Conservation (phyloP, 805 yeast genomes). For the Tetrapisispora taiwanensis region DNA sequence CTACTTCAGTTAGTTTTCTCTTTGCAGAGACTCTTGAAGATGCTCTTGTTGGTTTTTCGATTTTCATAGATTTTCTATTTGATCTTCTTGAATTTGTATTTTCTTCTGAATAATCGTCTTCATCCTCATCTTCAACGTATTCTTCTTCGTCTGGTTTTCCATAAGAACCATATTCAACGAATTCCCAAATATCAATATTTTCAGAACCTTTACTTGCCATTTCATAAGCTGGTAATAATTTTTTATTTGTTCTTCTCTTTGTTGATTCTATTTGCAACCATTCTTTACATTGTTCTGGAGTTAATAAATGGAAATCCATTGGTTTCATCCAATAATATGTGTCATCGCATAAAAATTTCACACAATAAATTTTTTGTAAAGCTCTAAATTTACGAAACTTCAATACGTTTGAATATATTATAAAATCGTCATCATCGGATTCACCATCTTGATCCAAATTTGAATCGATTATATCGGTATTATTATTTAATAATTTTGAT, state of each 20-base stretch:
- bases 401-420: slow-evolving; percentile 17
- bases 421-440: slow-evolving; percentile 11
- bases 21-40: slow-evolving; percentile 21
- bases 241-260: slow-evolving; percentile 40
- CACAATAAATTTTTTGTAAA: slow-evolving; percentile 19
- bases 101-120: slow-evolving; percentile 18
- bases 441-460: slow-evolving; percentile 3
- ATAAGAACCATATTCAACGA: slow-evolving; percentile 28
- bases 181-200: slow-evolving; percentile 26
- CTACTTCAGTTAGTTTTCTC: slow-evolving; percentile 23
- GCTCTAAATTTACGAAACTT: slow-evolving; percentile 18
- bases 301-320: slow-evolving; percentile 15
- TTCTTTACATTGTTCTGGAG: slow-evolving; percentile 14
- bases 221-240: slow-evolving; percentile 37
- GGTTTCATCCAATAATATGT: slow-evolving; percentile 28
- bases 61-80: slow-evolving; percentile 12
- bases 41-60: slow-evolving; percentile 7
- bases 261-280: slow-evolving; percentile 25
- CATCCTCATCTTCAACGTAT: slow-evolving; percentile 25
- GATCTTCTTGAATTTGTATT: slow-evolving; percentile 8
- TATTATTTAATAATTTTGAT: slow-evolving; percentile 3
- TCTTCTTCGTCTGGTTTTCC: slow-evolving; percentile 26
- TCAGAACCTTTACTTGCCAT: slow-evolving; percentile 38
- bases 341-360: slow-evolving; percentile 28
- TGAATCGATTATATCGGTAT: slow-evolving; percentile 1